phyloP scores from a whole-genome alignment of 768 basidiomycete genomes.

The Podaxis sp. region DNA sequence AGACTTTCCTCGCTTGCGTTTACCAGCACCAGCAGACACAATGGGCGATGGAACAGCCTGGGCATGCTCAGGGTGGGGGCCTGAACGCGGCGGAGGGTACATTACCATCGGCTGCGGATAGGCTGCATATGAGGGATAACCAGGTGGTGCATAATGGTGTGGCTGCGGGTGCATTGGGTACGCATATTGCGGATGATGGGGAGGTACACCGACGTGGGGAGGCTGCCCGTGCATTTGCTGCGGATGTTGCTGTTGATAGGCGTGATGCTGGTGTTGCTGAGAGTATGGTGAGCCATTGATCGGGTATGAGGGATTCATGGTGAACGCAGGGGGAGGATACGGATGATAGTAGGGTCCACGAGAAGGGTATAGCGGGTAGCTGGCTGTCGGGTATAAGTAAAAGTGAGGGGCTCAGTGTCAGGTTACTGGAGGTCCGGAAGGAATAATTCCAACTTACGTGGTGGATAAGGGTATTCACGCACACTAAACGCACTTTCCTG shows the following conservation, averaged over 20 bases:
- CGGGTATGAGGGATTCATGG: slow-evolving; percentile 72
- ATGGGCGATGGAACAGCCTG: slow-evolving; percentile 29
- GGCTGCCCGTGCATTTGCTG: slow-evolving; percentile 21
- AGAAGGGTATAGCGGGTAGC: slow-evolving; percentile 25
- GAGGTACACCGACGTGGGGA: slow-evolving; percentile 21
- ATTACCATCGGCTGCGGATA: slow-evolving; percentile 71
- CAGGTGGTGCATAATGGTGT: slow-evolving; percentile 46
- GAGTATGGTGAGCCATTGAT: slow-evolving; percentile 49
- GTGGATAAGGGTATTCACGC: slow-evolving; percentile 13
- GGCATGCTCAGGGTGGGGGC: slow-evolving; percentile 30
- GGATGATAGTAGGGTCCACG: slow-evolving; percentile 40
- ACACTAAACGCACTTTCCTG: slow-evolving; percentile 9
- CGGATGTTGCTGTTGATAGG: slow-evolving; percentile 29
- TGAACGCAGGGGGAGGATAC: slow-evolving; percentile 28
- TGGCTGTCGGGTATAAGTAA: slow-evolving; percentile 18
- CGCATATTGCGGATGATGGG: slow-evolving; percentile 41
- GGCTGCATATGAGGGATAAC: slow-evolving; percentile 57
- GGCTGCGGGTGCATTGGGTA: slow-evolving; percentile 56
- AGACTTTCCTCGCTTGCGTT: slow-evolving; percentile 60
- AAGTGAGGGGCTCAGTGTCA: background rate
- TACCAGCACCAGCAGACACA: slow-evolving; percentile 33
- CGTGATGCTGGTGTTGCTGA: slow-evolving; percentile 29
- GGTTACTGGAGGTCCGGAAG: background rate
- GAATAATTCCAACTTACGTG: slow-evolving; percentile 10
- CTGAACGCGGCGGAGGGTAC: slow-evolving; percentile 46